Evolutionary conservation across 2,329 filamentous ascomycete genomes (phyloP), one percentile per base, ranked within the genome.

Genomic region (Calycina marina): DNA sequence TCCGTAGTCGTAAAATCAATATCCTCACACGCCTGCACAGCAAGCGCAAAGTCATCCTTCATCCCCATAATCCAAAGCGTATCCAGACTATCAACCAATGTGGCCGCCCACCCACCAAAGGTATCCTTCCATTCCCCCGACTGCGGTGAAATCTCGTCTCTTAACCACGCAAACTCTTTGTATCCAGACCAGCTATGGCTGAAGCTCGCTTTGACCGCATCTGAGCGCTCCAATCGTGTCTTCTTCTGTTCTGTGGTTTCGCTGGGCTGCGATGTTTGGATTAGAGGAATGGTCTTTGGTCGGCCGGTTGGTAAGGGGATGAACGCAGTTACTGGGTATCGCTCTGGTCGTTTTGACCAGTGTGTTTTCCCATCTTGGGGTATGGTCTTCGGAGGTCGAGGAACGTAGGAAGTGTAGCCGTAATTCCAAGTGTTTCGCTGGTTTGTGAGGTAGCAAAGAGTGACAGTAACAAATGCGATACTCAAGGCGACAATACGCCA

Each of bases 101-200:
- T 92, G 6, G 85, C 85, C 11, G 81, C 82, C 85, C 85, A 93
- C 25, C 80, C 83, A 48, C 84, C 88, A 56, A 96, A 96, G 0
- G 84, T 82, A 51, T 94, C 80, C 18, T 71, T 72, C 41, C 61
- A 72, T 4, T 57, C 58, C 34, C 75, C 76, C 18, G 69, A 69
- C 11, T 88, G 60, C 2, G 90, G 90, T 20, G 59, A 64, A 10
- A 96, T 60, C 57, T 96, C 90, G 51, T 98, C 90, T 42, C 88
- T 79, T 40, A 77, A 70, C 73, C 82, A 90, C 3, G 85, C 88
- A 46, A 76, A 65, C 38, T 72, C 62, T 48, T 71, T 79, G 58
- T 96, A 98, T 10, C 81, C 83, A 2, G 63, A 58, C 90, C 90
- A 96, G 1, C 83, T 47, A 30, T 52, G 51, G 17, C 24, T 16